Percentiles rank a stretch among this genome's conserved stretches.
phyloP scores from a whole-genome alignment of 305 asterid genomes.

The Stenogyne calaminthoides region DNA sequence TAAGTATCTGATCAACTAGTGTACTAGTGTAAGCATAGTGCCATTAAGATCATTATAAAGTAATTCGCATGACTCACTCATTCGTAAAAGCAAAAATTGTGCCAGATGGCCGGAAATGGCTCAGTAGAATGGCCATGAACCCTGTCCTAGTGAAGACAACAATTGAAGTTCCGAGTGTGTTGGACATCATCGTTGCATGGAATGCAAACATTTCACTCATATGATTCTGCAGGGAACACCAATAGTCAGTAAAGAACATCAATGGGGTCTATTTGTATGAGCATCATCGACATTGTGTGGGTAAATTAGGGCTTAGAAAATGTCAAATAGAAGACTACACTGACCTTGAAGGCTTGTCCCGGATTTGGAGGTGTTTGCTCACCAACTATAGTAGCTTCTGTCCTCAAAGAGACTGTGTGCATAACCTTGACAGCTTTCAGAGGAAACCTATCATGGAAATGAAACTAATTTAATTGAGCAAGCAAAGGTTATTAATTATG shows the following conservation, averaged over 20 bases:
- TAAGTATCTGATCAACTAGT: not conserved
- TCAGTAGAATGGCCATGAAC: conserved; percentile 89
- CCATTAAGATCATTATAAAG: conserved; percentile 12
- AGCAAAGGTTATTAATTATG: not conserved
- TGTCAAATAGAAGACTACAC: conserved; percentile 17
- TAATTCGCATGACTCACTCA: conserved; percentile 58
- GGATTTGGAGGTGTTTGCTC: conserved; percentile 72
- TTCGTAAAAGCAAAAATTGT: conserved; percentile 95
- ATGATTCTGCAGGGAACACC: conserved; percentile 71
- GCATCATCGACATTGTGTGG: not conserved
- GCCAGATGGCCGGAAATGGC: conserved; percentile 97
- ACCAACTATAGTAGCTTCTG: conserved; percentile 84
- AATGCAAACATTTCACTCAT: conserved; percentile 98
- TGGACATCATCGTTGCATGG: conserved; percentile 97
- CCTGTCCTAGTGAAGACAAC: conserved; percentile 95
- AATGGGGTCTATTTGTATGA: conserved; percentile 8
- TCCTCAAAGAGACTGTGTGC: conserved; percentile 93
- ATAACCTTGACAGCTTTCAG: conserved; percentile 95
- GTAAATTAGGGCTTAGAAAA: conserved; percentile 18
- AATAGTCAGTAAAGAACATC: conserved; percentile 14
- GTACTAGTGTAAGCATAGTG: not conserved
- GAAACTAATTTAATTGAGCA: conserved; percentile 25
- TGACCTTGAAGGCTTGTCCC: conserved; percentile 91
- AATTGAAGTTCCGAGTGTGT: conserved; percentile 92
- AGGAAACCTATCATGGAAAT: conserved; percentile 66